Base-by-base conservation (phyloP, 768 basidiomycete species). In the Psilocybe tampanensis region DNA sequence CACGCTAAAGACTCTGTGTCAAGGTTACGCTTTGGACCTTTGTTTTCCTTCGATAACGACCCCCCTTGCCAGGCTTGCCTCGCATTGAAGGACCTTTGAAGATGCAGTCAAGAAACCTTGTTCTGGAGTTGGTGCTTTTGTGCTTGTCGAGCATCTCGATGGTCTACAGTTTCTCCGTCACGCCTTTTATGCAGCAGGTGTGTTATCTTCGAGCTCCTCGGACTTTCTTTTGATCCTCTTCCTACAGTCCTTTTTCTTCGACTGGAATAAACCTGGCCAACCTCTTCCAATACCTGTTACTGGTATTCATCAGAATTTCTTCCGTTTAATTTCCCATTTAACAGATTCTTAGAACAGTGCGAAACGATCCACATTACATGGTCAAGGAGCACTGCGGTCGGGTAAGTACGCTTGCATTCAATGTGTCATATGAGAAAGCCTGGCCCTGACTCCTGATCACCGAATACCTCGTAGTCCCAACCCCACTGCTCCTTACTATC, bases 401-500 rank as follows among this genome's bases (percentile, higher is more conserved):
- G 80, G 80, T 80, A 59, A 29, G 66, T 55, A 8, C 23, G 36
- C 19, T 13, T 43, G 39, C 51, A 42, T 33, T 39, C 22, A n/a
- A 44, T 34, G 7, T 34, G 15, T 8, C 36, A 5, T 13, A n/a
- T 13, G n/a, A 32, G 51, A 29, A 29, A 9, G 29, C 29, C 42
- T 33, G 7, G 22, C 15, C 18, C 44, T 51, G 21, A 54, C 43
- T 15, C 18, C 44, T 51, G 21, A 54, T 43, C 36, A 59, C 33
- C 54, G 57, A 1, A 60, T n/a, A 26, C 8, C 48, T 44, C 12
- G 18, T 49, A 87, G 86, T 5, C 84, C 83, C 8, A 79, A 81
- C 60, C 82, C 83, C 2, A 69, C 68, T 6, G 76, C 83, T 4
- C 86, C 86, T 15, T 86, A 85, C 66, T 82, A 70, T 64, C 78